phyloP scores from a whole-genome alignment of 2,329 filamentous ascomycete species.

The Phyllosticta ampelicida region DNA sequence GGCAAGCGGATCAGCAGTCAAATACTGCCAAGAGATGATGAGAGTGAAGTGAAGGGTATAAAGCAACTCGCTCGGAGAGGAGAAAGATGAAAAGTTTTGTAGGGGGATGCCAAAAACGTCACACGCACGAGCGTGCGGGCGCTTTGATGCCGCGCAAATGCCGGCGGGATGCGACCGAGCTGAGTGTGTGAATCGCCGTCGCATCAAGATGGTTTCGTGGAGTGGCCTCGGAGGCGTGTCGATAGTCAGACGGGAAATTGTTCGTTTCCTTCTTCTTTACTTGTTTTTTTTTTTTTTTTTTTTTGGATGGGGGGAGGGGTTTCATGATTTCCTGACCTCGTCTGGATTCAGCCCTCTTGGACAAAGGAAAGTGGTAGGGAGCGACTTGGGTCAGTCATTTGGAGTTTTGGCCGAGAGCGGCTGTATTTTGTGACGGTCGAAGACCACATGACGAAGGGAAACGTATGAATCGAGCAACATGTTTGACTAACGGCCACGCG shows the following conservation, averaged over 20 bases:
- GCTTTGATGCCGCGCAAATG: neutral
- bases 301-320: too few species aligned
- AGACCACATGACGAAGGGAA: slow-evolving; percentile 1
- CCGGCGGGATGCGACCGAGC: neutral
- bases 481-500: neutral
- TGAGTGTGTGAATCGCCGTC: neutral
- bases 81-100: neutral
- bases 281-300: neutral
- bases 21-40: neutral
- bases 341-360: neutral
- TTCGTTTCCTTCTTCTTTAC: neutral
- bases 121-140: neutral
- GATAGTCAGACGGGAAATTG: neutral
- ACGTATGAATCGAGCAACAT: slow-evolving; percentile 6
- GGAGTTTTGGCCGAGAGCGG: neutral
- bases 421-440: neutral
- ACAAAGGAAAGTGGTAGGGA: slow-evolving; percentile 7
- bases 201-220: neutral
- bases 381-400: slow-evolving; percentile 7
- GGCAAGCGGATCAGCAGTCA: neutral
- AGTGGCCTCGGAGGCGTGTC: neutral
- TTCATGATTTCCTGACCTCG: neutral
- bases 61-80: neutral
- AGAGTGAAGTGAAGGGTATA: neutral
- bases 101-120: neutral